phyloP scores from a whole-genome alignment of 805 yeast species.

The Suhomyces sp. region DNA sequence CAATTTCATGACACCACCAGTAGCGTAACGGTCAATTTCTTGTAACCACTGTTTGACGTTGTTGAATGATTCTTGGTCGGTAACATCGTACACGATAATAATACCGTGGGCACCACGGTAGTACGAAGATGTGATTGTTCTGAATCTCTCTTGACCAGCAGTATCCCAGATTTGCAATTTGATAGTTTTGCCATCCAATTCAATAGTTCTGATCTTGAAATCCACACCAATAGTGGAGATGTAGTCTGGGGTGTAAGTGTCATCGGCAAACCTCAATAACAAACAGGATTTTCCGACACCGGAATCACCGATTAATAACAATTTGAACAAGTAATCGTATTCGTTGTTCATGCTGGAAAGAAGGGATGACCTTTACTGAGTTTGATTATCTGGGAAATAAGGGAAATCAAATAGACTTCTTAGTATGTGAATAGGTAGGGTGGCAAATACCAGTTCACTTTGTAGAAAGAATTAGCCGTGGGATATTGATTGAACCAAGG shows the following conservation, averaged over 20 bases:
- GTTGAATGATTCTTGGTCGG: conserved; percentile 94
- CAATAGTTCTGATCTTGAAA: conserved; percentile 85
- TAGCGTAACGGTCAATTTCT: conserved; percentile 97
- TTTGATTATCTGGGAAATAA: neutral
- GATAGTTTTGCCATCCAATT: conserved; percentile 94
- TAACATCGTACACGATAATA: conserved; percentile 95
- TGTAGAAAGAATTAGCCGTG: neutral
- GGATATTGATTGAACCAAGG: neutral
- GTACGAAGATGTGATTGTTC: conserved; percentile 95
- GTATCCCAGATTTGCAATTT: conserved; percentile 99
- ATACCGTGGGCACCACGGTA: conserved; percentile 99
- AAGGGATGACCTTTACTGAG: neutral
- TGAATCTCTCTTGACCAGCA: conserved; percentile 97
- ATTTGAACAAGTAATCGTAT: conserved; percentile 96
- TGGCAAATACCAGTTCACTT: neutral
- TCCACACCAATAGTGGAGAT: conserved; percentile 98
- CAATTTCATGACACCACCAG: conserved; percentile 94
- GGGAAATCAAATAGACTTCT: neutral
- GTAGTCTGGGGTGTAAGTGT: conserved; percentile 94
- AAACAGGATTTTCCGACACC: conserved; percentile 98
- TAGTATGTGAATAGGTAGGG: neutral
- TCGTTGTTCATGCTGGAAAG: conserved; percentile 67
- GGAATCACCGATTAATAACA: conserved; percentile 94
- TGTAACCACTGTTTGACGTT: conserved; percentile 98
- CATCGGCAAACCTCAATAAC: conserved; percentile 92